These are phyloP conservation scores for Oryza officinalis DNA, from an alignment of 176 grass and related monocot genomes.

Conservation along the genomic window DNA sequence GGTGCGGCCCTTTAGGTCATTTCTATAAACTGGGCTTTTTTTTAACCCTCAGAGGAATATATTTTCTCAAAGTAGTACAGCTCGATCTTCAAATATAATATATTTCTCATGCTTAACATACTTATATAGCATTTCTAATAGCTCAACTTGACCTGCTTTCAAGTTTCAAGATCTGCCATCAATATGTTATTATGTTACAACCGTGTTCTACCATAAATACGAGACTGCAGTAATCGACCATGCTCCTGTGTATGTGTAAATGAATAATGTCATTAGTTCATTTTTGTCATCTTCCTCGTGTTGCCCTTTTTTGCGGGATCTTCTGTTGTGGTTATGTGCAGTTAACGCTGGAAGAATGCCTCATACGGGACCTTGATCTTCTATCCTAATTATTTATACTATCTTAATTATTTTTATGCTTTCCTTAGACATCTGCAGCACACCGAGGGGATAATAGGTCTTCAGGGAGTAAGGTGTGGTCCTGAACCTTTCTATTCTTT, in stretches of 20 bases:
- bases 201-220: neutral
- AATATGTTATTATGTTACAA: neutral
- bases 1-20: neutral
- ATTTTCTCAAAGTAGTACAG: neutral
- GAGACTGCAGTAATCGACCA: neutral
- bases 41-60: neutral
- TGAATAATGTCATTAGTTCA: neutral
- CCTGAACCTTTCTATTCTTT: neutral
- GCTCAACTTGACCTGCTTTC: neutral
- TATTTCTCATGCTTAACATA: neutral
- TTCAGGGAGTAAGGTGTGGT: constrained; percentile 59
- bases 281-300: neutral
- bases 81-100: neutral
- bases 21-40: neutral
- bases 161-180: neutral
- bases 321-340: neutral
- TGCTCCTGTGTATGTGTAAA: neutral
- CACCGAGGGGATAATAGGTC: constrained; percentile 53
- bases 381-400: constrained; percentile 1
- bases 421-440: constrained; percentile 32
- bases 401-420: constrained; percentile 1
- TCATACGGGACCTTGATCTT: constrained; percentile 5
- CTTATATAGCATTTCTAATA: neutral
- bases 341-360: neutral
- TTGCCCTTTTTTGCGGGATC: neutral